Evolutionary conservation across 2,329 filamentous ascomycete genomes (phyloP), one percentile per base, ranked within the genome.

Genomic region (Botrytis paeoniae): DNA sequence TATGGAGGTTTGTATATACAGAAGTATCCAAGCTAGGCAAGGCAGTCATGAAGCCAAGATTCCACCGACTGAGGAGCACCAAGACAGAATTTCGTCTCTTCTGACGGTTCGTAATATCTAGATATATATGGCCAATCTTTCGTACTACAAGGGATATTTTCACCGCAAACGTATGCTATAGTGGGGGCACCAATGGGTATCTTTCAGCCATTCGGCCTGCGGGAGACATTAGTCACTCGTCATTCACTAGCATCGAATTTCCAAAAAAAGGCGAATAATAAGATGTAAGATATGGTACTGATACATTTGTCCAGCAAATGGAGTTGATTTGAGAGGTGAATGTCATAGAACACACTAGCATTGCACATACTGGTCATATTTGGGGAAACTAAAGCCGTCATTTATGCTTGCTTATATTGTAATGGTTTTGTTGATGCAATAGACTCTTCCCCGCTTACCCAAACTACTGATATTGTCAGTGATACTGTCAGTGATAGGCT

Each of bases 131-230:
- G 25, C 48, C 48, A 51, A 14, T 16, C 3, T 0, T 51, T n/a
- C 10, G 0, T 9, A n/a, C 5, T 12, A n/a, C 25, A 14, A 3
- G 12, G 5, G 0, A 3, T 16, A 5, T 51, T 48, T 20, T 54
- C 48, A 4, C 5, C 2, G 12, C 25, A 16, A 14, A 54, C 25
- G 14, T 1, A 16, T n/a, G 48, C 0, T n/a, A 6, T 54, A 4
- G 10, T 54, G 12, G 12, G 25, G 5, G 25, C 0, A n/a, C 25
- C 25, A n/a, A 7, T n/a, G 4, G 4, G 5, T n/a, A n/a, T n/a
- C 4, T n/a, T 14, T 51, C 10, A n/a, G 48, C 12, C 12, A 1
- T n/a, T 51, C 12, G 48, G 1, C 25, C 18, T 43, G 41, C 41
- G 2, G 41, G 14, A 51, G 48, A 51, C 1, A 51, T 51, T 7